Percentiles rank a stretch among this genome's conserved stretches.
Evolutionary conservation across 257 asterid species (phyloP).

Genomic region (Nicotiana noctiflora): DNA sequence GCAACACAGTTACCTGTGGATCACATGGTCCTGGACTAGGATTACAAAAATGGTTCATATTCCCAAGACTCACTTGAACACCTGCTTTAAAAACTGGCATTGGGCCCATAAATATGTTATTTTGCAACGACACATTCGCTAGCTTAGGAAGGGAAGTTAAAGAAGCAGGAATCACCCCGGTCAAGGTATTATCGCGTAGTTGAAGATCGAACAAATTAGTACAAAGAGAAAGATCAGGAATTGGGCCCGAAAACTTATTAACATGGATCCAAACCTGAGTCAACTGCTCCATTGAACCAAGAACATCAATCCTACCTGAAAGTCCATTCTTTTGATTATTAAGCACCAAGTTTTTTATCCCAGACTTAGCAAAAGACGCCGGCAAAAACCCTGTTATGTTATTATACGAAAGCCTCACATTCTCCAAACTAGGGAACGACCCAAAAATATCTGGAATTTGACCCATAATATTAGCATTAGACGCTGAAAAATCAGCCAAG

Average conservation of each 20-base stretch:
- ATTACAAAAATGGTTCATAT: constrained; percentile 45
- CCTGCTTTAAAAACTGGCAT: constrained; percentile 38
- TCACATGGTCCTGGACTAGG: constrained; percentile 58
- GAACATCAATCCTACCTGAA: constrained; percentile 45
- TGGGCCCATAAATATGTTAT: constrained; percentile 71
- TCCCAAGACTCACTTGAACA: constrained; percentile 38
- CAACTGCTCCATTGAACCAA: constrained; percentile 44
- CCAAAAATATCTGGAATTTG: constrained; percentile 60
- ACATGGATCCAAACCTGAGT: constrained; percentile 55
- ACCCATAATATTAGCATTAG: constrained; percentile 46
- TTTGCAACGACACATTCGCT: constrained; percentile 35
- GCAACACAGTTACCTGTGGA: constrained; percentile 58
- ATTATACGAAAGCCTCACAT: constrained; percentile 55
- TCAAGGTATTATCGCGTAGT: constrained; percentile 60
- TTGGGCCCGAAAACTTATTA: constrained; percentile 55
- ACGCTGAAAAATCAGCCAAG: constrained; percentile 39
- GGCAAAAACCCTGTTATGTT: constrained; percentile 62
- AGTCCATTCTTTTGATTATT: constrained; percentile 61
- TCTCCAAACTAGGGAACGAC: constrained; percentile 46
- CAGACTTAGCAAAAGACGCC: constrained; percentile 39
- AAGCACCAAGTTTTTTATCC: constrained; percentile 47
- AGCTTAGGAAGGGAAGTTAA: constrained; percentile 47
- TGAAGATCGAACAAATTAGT: constrained; percentile 37
- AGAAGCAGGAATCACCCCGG: constrained; percentile 67
- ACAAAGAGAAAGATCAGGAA: constrained; percentile 65